These are phyloP conservation scores for Termitomyces sp. DNA, from an alignment of 768 basidiomycete genomes.

Conservation along the genomic window DNA sequence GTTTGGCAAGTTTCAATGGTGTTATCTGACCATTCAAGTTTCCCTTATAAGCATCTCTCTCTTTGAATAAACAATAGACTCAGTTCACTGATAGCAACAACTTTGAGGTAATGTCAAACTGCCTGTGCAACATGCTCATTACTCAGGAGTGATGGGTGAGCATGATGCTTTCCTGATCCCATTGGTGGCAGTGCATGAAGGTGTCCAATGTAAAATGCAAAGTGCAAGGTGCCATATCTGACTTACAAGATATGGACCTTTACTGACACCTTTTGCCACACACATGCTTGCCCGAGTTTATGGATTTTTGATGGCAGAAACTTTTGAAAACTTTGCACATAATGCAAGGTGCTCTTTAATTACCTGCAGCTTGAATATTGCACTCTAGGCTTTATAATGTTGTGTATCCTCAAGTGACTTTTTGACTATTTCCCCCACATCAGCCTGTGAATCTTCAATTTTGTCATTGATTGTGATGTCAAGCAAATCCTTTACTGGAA, in stretches of 20 bases:
- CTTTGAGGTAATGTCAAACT: constrained; percentile 14
- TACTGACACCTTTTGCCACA: background rate
- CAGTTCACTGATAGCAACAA: constrained; percentile 8
- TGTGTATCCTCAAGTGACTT: constrained; percentile 7
- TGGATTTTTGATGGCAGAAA: constrained; percentile 6
- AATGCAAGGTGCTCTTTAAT: constrained; percentile 13
- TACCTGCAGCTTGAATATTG: constrained; percentile 12
- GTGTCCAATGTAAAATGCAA: background rate
- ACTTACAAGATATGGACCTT: background rate
- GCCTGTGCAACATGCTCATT: constrained; percentile 10
- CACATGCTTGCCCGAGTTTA: background rate
- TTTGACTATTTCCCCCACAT: background rate
- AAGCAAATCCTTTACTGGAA: background rate
- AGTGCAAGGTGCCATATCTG: background rate
- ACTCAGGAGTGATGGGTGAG: constrained; percentile 18
- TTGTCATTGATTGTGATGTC: background rate
- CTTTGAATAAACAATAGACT: background rate
- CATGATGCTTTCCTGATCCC: constrained; percentile 17
- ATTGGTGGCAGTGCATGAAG: constrained; percentile 14
- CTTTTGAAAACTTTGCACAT: background rate
- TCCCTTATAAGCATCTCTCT: background rate
- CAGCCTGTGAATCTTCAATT: background rate
- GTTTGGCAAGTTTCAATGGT: background rate
- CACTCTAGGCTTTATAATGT: constrained; percentile 6
- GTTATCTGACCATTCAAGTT: background rate